Evolutionary conservation across 2,329 filamentous ascomycete genomes (phyloP), one percentile per base, ranked within the genome.

Genomic region (Aspergillus awamori): DNA sequence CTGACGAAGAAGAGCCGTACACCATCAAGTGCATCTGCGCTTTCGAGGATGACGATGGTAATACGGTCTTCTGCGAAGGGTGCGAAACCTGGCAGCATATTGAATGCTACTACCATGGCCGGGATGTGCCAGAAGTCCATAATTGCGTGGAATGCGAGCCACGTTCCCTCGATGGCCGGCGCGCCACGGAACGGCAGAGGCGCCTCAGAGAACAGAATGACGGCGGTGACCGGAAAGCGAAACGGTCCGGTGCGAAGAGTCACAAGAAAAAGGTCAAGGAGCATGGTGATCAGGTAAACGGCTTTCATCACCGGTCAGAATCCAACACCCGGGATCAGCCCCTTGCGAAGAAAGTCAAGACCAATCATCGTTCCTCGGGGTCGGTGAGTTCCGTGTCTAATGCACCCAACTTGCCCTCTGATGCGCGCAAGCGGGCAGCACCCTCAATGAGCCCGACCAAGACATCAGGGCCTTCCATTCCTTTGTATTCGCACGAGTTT

Each of bases 31-130:
- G 95, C 85, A 96, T 98, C 70, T 99, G 95, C 81, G 88, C 88
- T 76, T 97, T 90, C 78, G 82, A 87, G 76, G 93, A 96, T 81
- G 95, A 99, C 83, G 95, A 99, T 82, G 95, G 95, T 79, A 94
- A 92, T 78, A 99, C 95, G 62, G 96, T 99, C 64, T 92, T 93
- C 78, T 99, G 95, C 83, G 95, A 98, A 76, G 87, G 84, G 61
- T 99, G 95, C 83, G 91, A 97, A 75, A 95, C 93, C 53, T 99
- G 95, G 95, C 95, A 99, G 79, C 95, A 99, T 79, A 96, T 97
- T 71, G 89, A 93, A 75, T 99, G 95, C 80, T 98, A 96, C 80
- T 98, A 98, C 76, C 91, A 92, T 69, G 85, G 74, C 85, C 88
- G 76, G 83, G 91, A 82, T 84, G 90, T 80, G 79, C 93, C 76